Evolutionary conservation across 139 green algal genomes (phyloP), one percentile per base, ranked within the genome.

Genomic region (Tetraselmis striata): DNA sequence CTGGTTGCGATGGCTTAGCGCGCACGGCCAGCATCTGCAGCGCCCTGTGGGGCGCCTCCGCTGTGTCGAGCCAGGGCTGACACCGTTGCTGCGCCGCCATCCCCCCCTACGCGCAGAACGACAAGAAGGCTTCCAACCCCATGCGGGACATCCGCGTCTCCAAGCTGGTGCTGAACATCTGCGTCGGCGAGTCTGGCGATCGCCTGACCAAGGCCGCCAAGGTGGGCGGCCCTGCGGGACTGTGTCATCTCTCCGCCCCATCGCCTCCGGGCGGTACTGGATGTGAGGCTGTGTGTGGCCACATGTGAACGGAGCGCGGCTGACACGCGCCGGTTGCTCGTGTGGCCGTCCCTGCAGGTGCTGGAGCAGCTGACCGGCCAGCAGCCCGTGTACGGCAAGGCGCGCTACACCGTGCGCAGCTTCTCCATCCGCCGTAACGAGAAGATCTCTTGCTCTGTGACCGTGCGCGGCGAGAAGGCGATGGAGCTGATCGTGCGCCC

Each of bases 331-430:
- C n/a, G n/a, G n/a, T n/a, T n/a, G n/a, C n/a, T n/a, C n/a, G n/a
- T n/a, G n/a, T n/a, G n/a, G 74, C 74, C 26, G 26, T 2, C 5
- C 45, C 25, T 85, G 45, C 89, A 98, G 95, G 96, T 99, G 87
- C 89, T 99, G 87, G 97, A 99, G 91, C 97, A 99, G 93, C 94
- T 99, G 76, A 98, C 97, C 32, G 97, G 96, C 31, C 97, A 99
- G 93, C 89, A 95, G 88, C 97, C 97, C 80, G 92, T 99, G 77
- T 99, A 96, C 83, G 95, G 97, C 83, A 98, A 98, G 89, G 97
- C 97, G 2, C 89, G 97, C 59, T 99, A 98, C 94, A 99, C 97
- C 59, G 97, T 99, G 83, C 95, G 97, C 76, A 94, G 92, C 58
- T 99, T 99, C 90, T 89, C 89, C 82, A 99, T 99, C 84, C 95